Base-by-base conservation (phyloP, 169 alveolate genomes). In the Eimeria brunetti region DNA sequence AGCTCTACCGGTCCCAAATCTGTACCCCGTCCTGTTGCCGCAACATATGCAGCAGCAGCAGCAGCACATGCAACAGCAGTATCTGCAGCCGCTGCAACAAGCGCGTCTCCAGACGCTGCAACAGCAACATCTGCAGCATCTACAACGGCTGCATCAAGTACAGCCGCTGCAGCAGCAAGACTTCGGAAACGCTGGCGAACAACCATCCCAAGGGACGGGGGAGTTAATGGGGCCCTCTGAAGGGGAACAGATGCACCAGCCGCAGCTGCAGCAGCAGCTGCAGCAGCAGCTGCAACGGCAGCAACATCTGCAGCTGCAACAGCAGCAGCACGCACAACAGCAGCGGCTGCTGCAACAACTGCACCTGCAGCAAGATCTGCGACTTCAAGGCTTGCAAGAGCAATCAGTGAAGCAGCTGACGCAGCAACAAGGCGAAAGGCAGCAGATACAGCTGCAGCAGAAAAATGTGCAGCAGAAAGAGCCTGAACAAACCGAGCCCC, bases 341-440 rank as follows among this genome's bases (percentile, higher is more conserved):
- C 49, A 69, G 16, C 14, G 30, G 16, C 49, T 12, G 22, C 58
- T 44, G 85, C 85, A 83, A 5, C 71, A 83, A 38, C 73, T 36
- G 76, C 90, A 83, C 38, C 58, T 18, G 56, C 90, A 83, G 56
- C 76, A 80, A n/a, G 69, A 80, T 18, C 69, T n/a, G 22, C n/a
- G 88, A 2, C 69, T 80, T 27, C 69, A 80, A 49, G 69, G 49
- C 46, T 46, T 83, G 75, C 90, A 83, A 30, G 73, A 83, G 73
- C 76, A 36, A 36, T 53, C 36, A 56, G 16, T 33, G 53, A 75
- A 58, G 75, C 90, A 83, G 38, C 71, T 8, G n/a, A 60, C 16
- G 11, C n/a, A 53, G 0, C 64, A 27, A 2, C 88, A 78, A 27
- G 46, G 18, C 24, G 69, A 27, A 27, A 49, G 2, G 88, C 88